Evolutionary conservation across 2,329 filamentous ascomycete genomes (phyloP), one percentile per base, ranked within the genome.

Genomic region (Tolypocladium album): DNA sequence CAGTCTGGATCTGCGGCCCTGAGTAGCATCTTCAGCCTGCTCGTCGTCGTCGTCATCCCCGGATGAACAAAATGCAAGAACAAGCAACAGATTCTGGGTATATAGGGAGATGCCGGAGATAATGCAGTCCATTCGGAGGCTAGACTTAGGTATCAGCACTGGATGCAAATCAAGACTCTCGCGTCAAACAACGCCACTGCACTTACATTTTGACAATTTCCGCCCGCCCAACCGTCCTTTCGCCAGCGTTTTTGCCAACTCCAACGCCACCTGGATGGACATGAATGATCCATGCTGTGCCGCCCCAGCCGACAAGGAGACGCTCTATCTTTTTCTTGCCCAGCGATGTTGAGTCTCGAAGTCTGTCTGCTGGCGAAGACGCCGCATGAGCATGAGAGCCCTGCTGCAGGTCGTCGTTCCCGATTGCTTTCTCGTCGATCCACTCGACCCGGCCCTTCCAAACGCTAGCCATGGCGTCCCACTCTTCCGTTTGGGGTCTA

Each of bases 61-160:
- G 43, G 87, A 84, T 62, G 87, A 87, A 68, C 92, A 87, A 75
- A 95, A 97, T 70, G 92, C 92, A 76, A 99, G 88, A 68, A 97
- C 88, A 68, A 96, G 84, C 74, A 99, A 82, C 66, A 96, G 81
- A 70, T 85, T 94, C 71, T 91, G 90, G 71, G 92, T 96, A 85
- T 97, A 97, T 75, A 99, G 82, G 65, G 93, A 95, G 74, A 99
- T 88, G 69, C 94, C 94, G 71, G 94, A 96, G 79, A 99, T 91
- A 73, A 96, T 92, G 79, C 94, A 97, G 78, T 99, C 94, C 75
- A 94, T 96, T 69, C 92, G 89, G 75, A 97, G 84, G 75, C 88
- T 92, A 65, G 20, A 36, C 4, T n/a, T 8, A 4, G 20, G 20
- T 38, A 22, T 34, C 2, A 27, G 38, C 47, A 57, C 38, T 2